Evolutionary conservation across 2,329 filamentous ascomycete species (phyloP), one percentile per base, ranked within the genome.

Genomic region (Fusarium stilboides): DNA sequence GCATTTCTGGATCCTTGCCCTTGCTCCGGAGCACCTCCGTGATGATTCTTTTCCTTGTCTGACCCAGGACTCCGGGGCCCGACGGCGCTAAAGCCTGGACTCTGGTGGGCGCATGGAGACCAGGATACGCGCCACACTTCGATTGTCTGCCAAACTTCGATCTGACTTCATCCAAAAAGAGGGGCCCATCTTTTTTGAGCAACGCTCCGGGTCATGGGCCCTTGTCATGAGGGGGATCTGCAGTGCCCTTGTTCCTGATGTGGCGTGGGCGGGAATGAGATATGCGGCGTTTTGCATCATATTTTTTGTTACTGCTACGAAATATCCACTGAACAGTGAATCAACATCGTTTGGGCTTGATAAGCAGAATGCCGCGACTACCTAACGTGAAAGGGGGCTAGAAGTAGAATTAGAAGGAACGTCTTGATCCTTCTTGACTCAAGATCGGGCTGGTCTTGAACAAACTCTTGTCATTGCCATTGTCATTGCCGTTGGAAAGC

Each of bases 181-280:
- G 44, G 66, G 31, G 42, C 26, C 17, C 51, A 26, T 53, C 24
- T 44, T 52, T 61, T 50, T 66, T 26, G 26, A 64, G 65, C 26
- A 56, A 37, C 51, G 24, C 53, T 20, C 58, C 45, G 36, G 55
- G 58, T 65, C 68, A 70, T 70, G 68, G 68, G 63, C 43, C 64
- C 52, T 45, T 70, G 54, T 56, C 65, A 65, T 70, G 68, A 70
- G 67, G 66, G 66, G 66, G 62, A 65, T 65, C 66, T 69, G 28
- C 64, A 19, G 14, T 40, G 22, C 37, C 43, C 47, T 53, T 64
- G 66, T 70, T 44, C 66, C 66, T 69, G 49, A 31, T 61, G 59
- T 68, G 65, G 65, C 65, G 64, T 53, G 31, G 43, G 26, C 33
- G 66, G 61, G 56, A 62, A 58, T 67, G 51, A 47, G 42, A 53